These are phyloP conservation scores for Litsea cubeba DNA, from an alignment of 164 flowering plant genomes.

Conservation along the genomic window DNA sequence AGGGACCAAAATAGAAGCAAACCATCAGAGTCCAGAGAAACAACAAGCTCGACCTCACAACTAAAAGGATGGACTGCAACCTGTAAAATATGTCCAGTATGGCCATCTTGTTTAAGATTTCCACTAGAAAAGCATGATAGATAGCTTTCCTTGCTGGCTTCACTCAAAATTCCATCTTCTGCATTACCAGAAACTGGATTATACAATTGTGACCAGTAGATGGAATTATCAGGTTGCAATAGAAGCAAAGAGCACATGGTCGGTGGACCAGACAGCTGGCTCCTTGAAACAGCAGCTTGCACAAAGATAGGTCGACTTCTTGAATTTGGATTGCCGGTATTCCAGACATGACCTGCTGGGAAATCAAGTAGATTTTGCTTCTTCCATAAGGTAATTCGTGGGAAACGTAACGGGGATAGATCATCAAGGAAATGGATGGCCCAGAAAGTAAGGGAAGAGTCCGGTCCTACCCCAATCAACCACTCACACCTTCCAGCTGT, in stretches of 20 bases:
- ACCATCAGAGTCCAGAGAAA: slow-evolving; percentile 81
- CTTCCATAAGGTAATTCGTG: slow-evolving; percentile 85
- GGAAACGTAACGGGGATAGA: slow-evolving; percentile 67
- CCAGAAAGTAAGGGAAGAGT: slow-evolving; percentile 54
- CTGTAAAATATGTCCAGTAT: slow-evolving; percentile 55
- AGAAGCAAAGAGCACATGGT: slow-evolving; percentile 57
- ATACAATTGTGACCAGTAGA: slow-evolving; percentile 57
- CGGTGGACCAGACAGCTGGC: slow-evolving; percentile 55
- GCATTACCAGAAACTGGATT: slow-evolving; percentile 18
- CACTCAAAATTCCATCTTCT: slow-evolving; percentile 24
- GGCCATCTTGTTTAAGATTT: slow-evolving; percentile 57
- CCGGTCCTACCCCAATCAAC: slow-evolving; percentile 76
- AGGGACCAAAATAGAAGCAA: slow-evolving; percentile 71
- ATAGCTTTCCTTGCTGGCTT: slow-evolving; percentile 13
- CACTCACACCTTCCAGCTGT: slow-evolving; percentile 69
- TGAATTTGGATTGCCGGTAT: slow-evolving; percentile 12
- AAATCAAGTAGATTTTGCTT: slow-evolving; percentile 33
- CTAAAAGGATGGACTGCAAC: slow-evolving; percentile 64
- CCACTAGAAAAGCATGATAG: slow-evolving; percentile 28
- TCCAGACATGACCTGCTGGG: slow-evolving; percentile 17
- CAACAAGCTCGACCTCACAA: slow-evolving; percentile 56
- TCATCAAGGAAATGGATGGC: slow-evolving; percentile 93
- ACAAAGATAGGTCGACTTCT: slow-evolving; percentile 26
- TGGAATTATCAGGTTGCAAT: slow-evolving; percentile 47
- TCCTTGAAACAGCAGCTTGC: slow-evolving; percentile 55